Conservation (phyloP, 1,139 yeast species). For the Protomyces arabidopsidicola region DNA sequence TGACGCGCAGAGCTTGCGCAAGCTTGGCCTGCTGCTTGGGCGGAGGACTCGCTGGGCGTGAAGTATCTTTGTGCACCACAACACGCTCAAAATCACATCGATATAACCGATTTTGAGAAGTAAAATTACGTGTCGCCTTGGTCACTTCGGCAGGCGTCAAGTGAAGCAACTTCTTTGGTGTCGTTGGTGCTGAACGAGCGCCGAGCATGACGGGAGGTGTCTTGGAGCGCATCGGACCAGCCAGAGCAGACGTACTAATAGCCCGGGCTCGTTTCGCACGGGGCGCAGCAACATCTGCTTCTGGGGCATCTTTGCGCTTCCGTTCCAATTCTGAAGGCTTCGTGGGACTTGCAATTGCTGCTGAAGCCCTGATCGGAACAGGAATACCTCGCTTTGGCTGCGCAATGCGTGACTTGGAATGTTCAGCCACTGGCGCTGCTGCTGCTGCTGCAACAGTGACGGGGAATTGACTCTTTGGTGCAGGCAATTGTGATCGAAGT, state of each 20-base stretch:
- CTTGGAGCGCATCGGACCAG: neutral
- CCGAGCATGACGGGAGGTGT: neutral
- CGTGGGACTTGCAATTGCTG: neutral
- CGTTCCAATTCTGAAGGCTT: neutral
- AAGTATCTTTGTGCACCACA: slow-evolving; percentile 24
- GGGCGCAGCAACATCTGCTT: neutral
- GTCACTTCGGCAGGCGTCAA: slow-evolving; percentile 29
- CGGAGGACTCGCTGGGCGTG: slow-evolving; percentile 28
- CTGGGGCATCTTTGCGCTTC: slow-evolving; percentile 4
- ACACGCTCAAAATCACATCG: slow-evolving; percentile 29
- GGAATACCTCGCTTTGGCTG: neutral
- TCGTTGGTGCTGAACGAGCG: neutral
- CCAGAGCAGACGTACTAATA: neutral
- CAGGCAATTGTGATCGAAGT: slow-evolving; percentile 12
- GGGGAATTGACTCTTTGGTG: neutral
- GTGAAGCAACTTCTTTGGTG: slow-evolving; percentile 22
- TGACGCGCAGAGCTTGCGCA: slow-evolving; percentile 24
- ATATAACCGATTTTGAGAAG: slow-evolving; percentile 27
- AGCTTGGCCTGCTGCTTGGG: slow-evolving; percentile 27
- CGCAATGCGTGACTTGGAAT: neutral
- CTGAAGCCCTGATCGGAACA: neutral
- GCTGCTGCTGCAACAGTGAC: neutral
- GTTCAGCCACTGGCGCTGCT: neutral
- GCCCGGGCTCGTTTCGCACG: neutral
- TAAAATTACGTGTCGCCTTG: slow-evolving; percentile 25